These are phyloP conservation scores for Batrachochytrium dendrobatidis DNA, from an alignment of 371 early-diverging fungal genomes.

Conservation along the genomic window DNA sequence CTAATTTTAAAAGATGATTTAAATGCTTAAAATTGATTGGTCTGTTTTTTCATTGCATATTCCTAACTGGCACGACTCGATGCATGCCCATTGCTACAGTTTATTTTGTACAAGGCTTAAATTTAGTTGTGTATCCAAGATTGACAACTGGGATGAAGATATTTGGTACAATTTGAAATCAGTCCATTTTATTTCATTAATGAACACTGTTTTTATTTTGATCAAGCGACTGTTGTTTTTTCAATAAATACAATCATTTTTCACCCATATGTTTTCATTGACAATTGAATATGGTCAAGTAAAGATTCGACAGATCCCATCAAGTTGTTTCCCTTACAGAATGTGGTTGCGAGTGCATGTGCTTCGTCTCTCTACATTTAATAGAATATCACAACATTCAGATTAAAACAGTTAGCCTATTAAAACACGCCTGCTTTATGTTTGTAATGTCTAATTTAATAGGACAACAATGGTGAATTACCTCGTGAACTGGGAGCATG, in stretches of 20 bases:
- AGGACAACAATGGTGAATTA: slow-evolving; percentile 2
- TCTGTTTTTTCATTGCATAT: no score
- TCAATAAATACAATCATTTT: not conserved
- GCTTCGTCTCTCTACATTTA: not conserved
- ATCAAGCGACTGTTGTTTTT: not conserved
- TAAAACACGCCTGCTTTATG: no score
- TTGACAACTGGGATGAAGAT: no score
- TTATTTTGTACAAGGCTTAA: no score
- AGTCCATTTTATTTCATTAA: not conserved
- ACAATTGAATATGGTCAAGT: not conserved
- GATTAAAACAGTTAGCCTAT: no score
- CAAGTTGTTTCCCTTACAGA: not conserved
- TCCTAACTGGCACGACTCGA: no score
- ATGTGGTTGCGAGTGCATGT: not conserved
- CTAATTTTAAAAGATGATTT: no score
- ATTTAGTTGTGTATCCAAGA: no score
- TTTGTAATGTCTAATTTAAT: not conserved
- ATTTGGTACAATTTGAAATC: no score
- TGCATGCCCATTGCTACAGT: no score
- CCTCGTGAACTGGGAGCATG: slow-evolving; percentile 39
- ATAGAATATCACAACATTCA: not conserved
- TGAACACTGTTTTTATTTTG: not conserved
- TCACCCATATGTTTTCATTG: slow-evolving; percentile 1
- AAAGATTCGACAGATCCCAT: not conserved
- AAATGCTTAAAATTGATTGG: no score